Evolutionary conservation across 2,329 filamentous ascomycete species (phyloP).

Genomic region (Apiospora marii): DNA sequence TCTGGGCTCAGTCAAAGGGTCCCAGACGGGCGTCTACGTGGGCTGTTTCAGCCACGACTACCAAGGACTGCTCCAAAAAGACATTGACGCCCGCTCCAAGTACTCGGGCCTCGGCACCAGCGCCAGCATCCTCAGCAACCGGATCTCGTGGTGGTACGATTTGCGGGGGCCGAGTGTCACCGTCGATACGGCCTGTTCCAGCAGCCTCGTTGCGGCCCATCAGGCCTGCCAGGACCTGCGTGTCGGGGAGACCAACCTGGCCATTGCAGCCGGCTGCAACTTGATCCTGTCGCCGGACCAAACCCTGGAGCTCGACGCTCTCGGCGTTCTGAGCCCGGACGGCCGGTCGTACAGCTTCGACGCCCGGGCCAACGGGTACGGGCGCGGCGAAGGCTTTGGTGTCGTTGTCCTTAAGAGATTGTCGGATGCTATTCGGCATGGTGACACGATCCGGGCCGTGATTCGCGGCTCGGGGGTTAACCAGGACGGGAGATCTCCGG

Average conservation of each 20-base stretch:
- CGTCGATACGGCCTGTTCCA: slow-evolving; percentile 56
- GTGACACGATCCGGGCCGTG: slow-evolving; percentile 44
- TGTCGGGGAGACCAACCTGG: background rate
- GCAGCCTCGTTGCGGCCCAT: slow-evolving; percentile 45
- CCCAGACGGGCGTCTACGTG: slow-evolving; percentile 26
- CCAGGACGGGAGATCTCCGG: slow-evolving; percentile 32
- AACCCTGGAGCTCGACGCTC: no score
- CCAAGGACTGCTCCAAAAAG: background rate
- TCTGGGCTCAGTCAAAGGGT: slow-evolving; percentile 22
- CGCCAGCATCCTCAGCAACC: slow-evolving; percentile 44
- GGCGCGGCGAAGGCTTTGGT: slow-evolving; percentile 58
- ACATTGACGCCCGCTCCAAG: slow-evolving; percentile 21
- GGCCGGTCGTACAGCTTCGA: slow-evolving; percentile 25
- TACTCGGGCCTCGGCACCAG: slow-evolving; percentile 34
- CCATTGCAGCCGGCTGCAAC: background rate
- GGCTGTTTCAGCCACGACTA: slow-evolving; percentile 20
- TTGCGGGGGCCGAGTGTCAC: slow-evolving; percentile 50
- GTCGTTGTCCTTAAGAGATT: slow-evolving; percentile 57
- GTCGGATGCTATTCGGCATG: slow-evolving; percentile 49
- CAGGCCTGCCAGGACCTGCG: slow-evolving; percentile 34
- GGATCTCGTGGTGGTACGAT: slow-evolving; percentile 44
- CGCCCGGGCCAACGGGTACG: slow-evolving; percentile 33
- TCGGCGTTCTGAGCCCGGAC: slow-evolving; percentile 13
- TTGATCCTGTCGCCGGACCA: slow-evolving; percentile 42
- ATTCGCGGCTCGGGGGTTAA: slow-evolving; percentile 36